Conservation (phyloP, 2,329 filamentous ascomycete species). For the Penicillium expansum region DNA sequence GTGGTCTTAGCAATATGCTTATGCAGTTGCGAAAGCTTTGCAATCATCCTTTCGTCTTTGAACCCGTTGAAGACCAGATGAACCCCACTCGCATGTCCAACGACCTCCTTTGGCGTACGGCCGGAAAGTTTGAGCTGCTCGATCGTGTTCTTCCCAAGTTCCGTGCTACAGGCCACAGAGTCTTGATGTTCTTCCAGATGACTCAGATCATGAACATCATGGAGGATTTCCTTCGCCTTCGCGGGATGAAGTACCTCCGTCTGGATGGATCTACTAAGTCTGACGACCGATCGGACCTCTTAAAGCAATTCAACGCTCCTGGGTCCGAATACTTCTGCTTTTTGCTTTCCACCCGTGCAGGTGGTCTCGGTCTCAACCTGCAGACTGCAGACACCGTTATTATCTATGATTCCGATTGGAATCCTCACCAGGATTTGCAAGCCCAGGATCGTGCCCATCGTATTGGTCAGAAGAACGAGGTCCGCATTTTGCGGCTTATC, state of each 20-base stretch:
- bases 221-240: slow-evolving; percentile 91
- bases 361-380: slow-evolving; percentile 94
- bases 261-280: slow-evolving; percentile 96
- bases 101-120: slow-evolving; percentile 89
- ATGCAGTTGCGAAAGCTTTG: slow-evolving; percentile 99
- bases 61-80: slow-evolving; percentile 97
- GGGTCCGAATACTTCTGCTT: slow-evolving; percentile 96
- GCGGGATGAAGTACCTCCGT: slow-evolving; percentile 81
- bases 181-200: slow-evolving; percentile 99
- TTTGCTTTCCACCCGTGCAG: slow-evolving; percentile 94
- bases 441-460: slow-evolving; percentile 99
- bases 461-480: slow-evolving; percentile 99
- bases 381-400: slow-evolving; percentile 99
- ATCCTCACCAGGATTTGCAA: slow-evolving; percentile 97
- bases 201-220: slow-evolving; percentile 99
- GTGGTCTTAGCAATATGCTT: slow-evolving; percentile 98
- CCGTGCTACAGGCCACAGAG: slow-evolving; percentile 82
- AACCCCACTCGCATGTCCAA: slow-evolving; percentile 87
- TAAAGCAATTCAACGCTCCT: slow-evolving; percentile 85
- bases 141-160: slow-evolving; percentile 94
- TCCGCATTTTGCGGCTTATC: slow-evolving; percentile 91
- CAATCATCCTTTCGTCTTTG: slow-evolving; percentile 98
- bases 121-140: slow-evolving; percentile 94
- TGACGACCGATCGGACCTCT: slow-evolving; percentile 88
- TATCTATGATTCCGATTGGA: slow-evolving; percentile 99